These are phyloP conservation scores for Phytophthora hybrid DNA, from an alignment of 352 stramenopile species.

Conservation along the genomic window DNA sequence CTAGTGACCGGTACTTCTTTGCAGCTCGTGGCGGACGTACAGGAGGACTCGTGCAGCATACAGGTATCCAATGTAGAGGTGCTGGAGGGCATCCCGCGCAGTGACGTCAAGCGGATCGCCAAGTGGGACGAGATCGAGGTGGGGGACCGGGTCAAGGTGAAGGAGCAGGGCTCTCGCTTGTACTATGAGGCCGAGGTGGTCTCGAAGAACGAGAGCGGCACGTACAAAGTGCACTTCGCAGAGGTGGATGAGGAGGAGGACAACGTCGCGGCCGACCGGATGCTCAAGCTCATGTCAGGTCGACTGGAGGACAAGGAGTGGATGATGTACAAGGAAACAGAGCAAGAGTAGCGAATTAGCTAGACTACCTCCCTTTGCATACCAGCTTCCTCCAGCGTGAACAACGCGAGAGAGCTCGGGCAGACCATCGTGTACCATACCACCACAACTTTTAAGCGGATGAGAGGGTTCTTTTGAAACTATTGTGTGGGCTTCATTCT, in stretches of 20 bases:
- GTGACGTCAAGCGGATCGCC: conserved; percentile 64
- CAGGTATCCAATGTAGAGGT: conserved; percentile 66
- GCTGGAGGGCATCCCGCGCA: conserved; percentile 46
- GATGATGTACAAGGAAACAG: conserved; percentile 77
- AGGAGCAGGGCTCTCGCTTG: conserved; percentile 60
- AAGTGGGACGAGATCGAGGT: conserved; percentile 74
- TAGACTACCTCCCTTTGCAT: conserved; percentile 19
- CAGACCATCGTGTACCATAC: conserved; percentile 36
- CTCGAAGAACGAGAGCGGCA: conserved; percentile 55
- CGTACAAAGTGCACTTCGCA: conserved; percentile 72
- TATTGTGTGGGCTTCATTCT: conserved; percentile 6
- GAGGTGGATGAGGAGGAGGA: conserved; percentile 67
- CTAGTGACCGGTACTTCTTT: conserved; percentile 8
- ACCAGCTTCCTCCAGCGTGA: conserved; percentile 17
- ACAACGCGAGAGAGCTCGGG: conserved; percentile 1
- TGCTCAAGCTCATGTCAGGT: conserved; percentile 76
- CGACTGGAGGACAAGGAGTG: conserved; percentile 72
- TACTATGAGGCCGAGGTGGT: conserved; percentile 75
- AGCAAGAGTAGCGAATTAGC: conserved; percentile 28
- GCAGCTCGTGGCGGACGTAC: conserved; percentile 61
- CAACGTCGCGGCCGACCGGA: conserved; percentile 46
- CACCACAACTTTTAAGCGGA: conserved; percentile 17
- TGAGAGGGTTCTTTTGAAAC: conserved; percentile 13
- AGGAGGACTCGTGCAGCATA: conserved; percentile 54
- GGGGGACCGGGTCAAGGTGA: conserved; percentile 72